phyloP scores from a whole-genome alignment of 106 monocot species.

The Cymbidium sinense region DNA sequence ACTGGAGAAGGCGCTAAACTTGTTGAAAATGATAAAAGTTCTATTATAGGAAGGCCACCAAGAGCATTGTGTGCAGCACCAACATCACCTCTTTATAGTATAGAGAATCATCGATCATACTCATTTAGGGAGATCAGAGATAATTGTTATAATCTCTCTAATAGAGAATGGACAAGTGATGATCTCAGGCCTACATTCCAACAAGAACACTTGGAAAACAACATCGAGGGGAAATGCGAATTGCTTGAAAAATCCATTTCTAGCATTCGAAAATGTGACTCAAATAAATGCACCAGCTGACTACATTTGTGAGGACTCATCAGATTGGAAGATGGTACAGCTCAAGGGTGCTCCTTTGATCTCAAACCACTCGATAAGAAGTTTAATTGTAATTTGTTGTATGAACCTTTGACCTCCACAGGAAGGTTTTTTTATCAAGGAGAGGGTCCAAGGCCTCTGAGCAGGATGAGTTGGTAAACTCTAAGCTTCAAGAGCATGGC shows the following conservation, averaged over 20 bases:
- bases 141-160: not conserved
- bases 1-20: conserved; percentile 18
- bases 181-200: conserved; percentile 16
- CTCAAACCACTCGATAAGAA: conserved; percentile 5
- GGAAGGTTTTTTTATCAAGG: conserved; percentile 12
- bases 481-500: conserved; percentile 14
- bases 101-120: conserved; percentile 28
- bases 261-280: conserved; percentile 36
- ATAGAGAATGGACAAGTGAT: conserved; percentile 1
- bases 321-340: conserved; percentile 16
- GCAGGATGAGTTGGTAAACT: conserved; percentile 8
- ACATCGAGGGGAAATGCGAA: conserved; percentile 17
- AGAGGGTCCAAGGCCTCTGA: conserved; percentile 14
- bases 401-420: conserved; percentile 14
- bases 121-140: conserved; percentile 42
- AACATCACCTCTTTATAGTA: conserved; percentile 31
- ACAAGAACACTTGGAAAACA: conserved; percentile 16
- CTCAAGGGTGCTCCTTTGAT: conserved; percentile 16
- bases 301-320: conserved; percentile 66
- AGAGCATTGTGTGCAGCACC: conserved; percentile 46
- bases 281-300: conserved; percentile 44
- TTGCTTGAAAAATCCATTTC: conserved; percentile 19
- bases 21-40: conserved; percentile 24
- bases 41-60: conserved; percentile 47
- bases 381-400: conserved; percentile 7